Evolutionary conservation across 495 filamentous ascomycete species (phyloP), one percentile per base, ranked within the genome.

Genomic region (Aspergillus egyptiacus): DNA sequence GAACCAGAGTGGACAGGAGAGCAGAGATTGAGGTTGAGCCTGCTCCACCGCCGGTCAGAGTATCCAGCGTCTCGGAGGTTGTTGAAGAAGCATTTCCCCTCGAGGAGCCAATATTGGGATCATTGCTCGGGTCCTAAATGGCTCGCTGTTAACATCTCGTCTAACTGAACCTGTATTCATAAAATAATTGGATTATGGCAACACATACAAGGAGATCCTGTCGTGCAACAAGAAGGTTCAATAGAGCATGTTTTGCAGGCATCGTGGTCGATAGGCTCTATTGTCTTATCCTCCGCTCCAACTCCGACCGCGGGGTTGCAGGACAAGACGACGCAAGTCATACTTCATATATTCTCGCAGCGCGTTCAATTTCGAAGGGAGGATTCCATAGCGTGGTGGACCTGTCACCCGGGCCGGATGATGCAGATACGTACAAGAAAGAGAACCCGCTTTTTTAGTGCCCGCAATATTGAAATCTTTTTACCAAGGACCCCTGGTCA

Each of bases 1-100:
- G 87, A 5, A 76, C 74, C 13, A 95, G 66, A 7, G 89, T 93
- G 42, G 83, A 79, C 39, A 90, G 47, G 57, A 93, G 68, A 17
- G 78, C 74, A 37, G 78, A 77, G 20, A 62, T 56, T 4, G 71
- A 74, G 0, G 70, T 71, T 13, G 67, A 64, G 19, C 35, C 27
- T 34, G 13, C 58, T 5, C 37, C 54, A n/a, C n/a, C n/a, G 6
- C 60, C 62, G 10, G 58, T 66, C 18, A 72, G 50, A 11, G 56
- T 52, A 11, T 58, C 53, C n/a, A 61, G 57, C 14, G 61, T 39
- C 15, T 71, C 60, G 11, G 67, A 63, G 4, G 66, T 64, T 1
- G 66, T 66, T 6, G 70, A 61, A 6, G 64, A 64, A 0, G 70
- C 65, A 55, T 70, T 59, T n/a, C 68, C 66, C 36, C 68, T 68